A percentile compares a stretch with the other conserved stretches of the same genome.
Evolutionary conservation across 805 yeast species (phyloP).

Genomic region (Maudiozyma saulgeensis): DNA sequence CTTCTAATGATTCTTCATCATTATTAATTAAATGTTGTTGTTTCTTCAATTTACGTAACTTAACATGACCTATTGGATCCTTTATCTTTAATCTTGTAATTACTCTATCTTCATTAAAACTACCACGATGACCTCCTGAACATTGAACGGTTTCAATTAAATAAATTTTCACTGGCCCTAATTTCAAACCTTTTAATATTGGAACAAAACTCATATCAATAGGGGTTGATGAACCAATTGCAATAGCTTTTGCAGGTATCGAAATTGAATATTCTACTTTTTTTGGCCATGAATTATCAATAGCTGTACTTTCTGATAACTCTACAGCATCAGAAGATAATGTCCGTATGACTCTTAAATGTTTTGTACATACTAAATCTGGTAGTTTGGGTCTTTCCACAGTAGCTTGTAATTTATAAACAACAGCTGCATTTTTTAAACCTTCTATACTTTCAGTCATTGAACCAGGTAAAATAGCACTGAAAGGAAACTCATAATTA

Average conservation of each 20-base stretch:
- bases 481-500: slow-evolving; percentile 85
- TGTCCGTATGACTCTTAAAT: slow-evolving; percentile 75
- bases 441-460: slow-evolving; percentile 87
- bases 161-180: slow-evolving; percentile 63
- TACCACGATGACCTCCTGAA: slow-evolving; percentile 51
- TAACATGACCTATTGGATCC: slow-evolving; percentile 24
- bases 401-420: slow-evolving; percentile 65
- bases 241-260: slow-evolving; percentile 79
- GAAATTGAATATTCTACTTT: slow-evolving; percentile 86
- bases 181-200: slow-evolving; percentile 62
- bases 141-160: slow-evolving; percentile 60
- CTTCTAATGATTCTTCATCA: not conserved
- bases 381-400: slow-evolving; percentile 76
- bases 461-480: slow-evolving; percentile 72
- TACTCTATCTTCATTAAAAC: slow-evolving; percentile 52
- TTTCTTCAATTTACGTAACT: slow-evolving; percentile 17
- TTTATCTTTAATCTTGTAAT: slow-evolving; percentile 45
- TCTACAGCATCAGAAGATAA: slow-evolving; percentile 81
- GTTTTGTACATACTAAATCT: slow-evolving; percentile 58
- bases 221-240: slow-evolving; percentile 75
- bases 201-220: slow-evolving; percentile 70
- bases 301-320: slow-evolving; percentile 83
- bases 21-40: slow-evolving; percentile 1
- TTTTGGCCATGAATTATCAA: slow-evolving; percentile 92
- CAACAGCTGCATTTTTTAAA: slow-evolving; percentile 64